Evolutionary conservation across 2,329 filamentous ascomycete species (phyloP), one percentile per base, ranked within the genome.

Genomic region (Penicillium janthinellum): DNA sequence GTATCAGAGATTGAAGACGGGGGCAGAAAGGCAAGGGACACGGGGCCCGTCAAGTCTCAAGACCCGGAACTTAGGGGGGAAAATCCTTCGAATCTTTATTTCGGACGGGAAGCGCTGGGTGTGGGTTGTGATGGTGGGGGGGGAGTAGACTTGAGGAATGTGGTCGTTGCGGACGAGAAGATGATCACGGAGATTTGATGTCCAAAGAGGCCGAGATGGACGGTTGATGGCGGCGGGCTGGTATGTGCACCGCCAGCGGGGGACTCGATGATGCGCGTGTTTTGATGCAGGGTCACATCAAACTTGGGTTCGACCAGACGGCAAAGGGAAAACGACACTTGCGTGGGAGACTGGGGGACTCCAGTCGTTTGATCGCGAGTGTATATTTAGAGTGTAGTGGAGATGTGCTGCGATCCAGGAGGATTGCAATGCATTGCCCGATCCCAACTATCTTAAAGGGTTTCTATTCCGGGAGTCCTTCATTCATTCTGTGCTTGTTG

Each of bases 71-170:
- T 20, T 20, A 20, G 20, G 20, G 20, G 20, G 20, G 2, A 20
- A 20, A 20, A 20, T 20, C 20, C 20, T 20, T 20, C 20, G 4
- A 57, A 60, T 69, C 65, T 73, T 74, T 75, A 72, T 75, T 75
- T 72, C 73, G 73, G 70, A 42, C 38, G 38, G 15, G 28, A 31
- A 31, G 25, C 25, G 5, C 25, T 4, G 25, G 3, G 25, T 25
- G 25, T 25, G 25, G 14, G 39, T 44, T 44, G 20, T 17, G 17
- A 44, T 25, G 4, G 25, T 25, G 25, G 41, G 20, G 41, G n/a
- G 42, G 12, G 6, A 45, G 34, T 35, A 22, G 41, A 25, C 25
- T 58, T 25, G 60, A 58, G 61, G 66, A 68, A 68, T 68, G 66
- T 66, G 59, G 64, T 64, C 61, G 64, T 62, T 57, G 56, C 47